phyloP scores from a whole-genome alignment of 495 filamentous ascomycete species.

The Aspergillus funiculosus region DNA sequence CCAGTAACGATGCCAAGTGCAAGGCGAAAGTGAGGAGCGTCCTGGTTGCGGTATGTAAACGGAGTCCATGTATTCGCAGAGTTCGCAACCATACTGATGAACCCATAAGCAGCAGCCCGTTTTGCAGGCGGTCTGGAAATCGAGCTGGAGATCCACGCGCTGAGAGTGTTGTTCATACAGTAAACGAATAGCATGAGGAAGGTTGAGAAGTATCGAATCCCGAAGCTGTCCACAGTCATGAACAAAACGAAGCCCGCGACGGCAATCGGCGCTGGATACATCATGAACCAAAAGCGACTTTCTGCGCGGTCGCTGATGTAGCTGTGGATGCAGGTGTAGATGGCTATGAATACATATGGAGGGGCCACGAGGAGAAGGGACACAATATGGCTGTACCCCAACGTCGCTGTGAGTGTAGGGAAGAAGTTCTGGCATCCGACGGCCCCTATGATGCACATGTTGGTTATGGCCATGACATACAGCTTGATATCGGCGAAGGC shows the following conservation, averaged over 20 bases:
- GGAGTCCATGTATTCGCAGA: constrained; percentile 38
- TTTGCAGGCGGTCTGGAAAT: constrained; percentile 42
- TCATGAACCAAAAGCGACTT: constrained; percentile 39
- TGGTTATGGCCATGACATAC: constrained; percentile 34
- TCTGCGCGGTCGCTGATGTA: constrained; percentile 29
- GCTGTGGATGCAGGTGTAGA: constrained; percentile 31
- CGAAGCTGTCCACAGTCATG: constrained; percentile 31
- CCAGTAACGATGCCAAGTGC: constrained; percentile 34
- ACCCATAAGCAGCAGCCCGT: constrained; percentile 38
- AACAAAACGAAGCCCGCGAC: constrained; percentile 37
- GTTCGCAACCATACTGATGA: constrained; percentile 37
- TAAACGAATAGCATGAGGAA: constrained; percentile 44
- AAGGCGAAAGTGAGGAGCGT: constrained; percentile 24
- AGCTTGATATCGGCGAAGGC: constrained; percentile 37
- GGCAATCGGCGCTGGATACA: constrained; percentile 35
- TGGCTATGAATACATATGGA: constrained; percentile 40
- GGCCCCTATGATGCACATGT: constrained; percentile 34
- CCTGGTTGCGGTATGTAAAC: constrained; percentile 34
- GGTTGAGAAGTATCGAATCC: constrained; percentile 36
- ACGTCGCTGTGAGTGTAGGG: constrained; percentile 36
- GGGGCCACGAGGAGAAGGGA: constrained; percentile 40
- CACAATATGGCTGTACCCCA: constrained; percentile 31
- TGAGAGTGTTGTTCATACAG: constrained; percentile 34
- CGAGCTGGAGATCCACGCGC: constrained; percentile 40
- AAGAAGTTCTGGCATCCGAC: constrained; percentile 43